A percentile compares a stretch with the other conserved stretches of the same genome.
phyloP scores from a whole-genome alignment of 2,329 filamentous ascomycete genomes.

The Phialophora tarda region DNA sequence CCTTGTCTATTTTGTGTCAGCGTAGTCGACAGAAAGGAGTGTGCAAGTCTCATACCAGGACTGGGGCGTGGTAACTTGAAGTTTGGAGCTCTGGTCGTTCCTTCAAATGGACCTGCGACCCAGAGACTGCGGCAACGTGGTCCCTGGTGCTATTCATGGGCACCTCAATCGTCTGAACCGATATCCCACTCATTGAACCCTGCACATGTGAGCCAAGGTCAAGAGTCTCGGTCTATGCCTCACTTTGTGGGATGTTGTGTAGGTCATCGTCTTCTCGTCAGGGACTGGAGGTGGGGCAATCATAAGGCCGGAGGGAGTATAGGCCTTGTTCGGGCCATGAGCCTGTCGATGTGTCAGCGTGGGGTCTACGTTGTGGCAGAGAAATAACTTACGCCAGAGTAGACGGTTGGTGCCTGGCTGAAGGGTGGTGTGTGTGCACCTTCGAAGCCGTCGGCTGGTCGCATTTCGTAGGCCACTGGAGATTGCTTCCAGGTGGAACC shows the following conservation, averaged over 20 bases:
- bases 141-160: neutral
- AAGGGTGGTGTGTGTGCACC: neutral
- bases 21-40: too few relatives aligned
- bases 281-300: constrained; percentile 4
- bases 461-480: constrained; percentile 6
- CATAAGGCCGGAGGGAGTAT: neutral
- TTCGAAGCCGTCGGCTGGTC: constrained; percentile 1
- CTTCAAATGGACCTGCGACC: constrained; percentile 10
- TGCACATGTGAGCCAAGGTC: constrained; percentile 14
- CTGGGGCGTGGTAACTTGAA: constrained; percentile 18
- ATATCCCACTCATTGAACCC: constrained; percentile 17
- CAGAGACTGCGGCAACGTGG: neutral
- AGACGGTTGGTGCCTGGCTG: neutral
- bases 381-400: neutral
- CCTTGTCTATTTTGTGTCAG: constrained; percentile 10
- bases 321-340: constrained; percentile 2
- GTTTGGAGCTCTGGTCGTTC: constrained; percentile 6
- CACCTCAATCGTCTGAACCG: constrained; percentile 10
- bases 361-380: too few relatives aligned
- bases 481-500: constrained; percentile 6
- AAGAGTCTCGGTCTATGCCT: constrained; percentile 9
- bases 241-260: constrained; percentile 6
- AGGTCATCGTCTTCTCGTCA: constrained; percentile 1
- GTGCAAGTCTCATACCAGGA: neutral
- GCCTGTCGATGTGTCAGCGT: neutral